A percentile compares a stretch with the other conserved stretches of the same genome.
Evolutionary conservation across 2,329 filamentous ascomycete genomes (phyloP).

Genomic region (Nannizziopsis arthrosporioides): DNA sequence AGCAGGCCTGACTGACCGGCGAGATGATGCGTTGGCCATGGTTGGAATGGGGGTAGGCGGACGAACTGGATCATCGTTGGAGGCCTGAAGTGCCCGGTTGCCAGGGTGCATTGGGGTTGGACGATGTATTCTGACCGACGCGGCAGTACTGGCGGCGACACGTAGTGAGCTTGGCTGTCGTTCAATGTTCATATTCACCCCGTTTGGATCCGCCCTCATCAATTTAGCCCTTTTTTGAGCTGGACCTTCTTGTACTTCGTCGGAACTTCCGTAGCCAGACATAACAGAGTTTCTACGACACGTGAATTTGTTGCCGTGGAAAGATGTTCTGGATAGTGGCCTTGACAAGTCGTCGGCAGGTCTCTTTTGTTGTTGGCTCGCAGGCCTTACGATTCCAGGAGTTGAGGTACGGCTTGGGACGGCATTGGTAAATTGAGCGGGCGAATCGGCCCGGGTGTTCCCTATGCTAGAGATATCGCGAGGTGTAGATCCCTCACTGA

Average conservation of each 20-base stretch:
- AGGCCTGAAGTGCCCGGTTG: slow-evolving; percentile 19
- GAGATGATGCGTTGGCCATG: slow-evolving; percentile 18
- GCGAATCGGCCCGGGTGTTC: slow-evolving; percentile 28
- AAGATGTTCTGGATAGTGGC: slow-evolving; percentile 50
- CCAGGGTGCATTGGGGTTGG: slow-evolving; percentile 47
- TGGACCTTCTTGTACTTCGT: slow-evolving; percentile 50
- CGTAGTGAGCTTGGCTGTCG: slow-evolving; percentile 66
- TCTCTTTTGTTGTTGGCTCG: slow-evolving; percentile 19
- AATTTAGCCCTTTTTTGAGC: slow-evolving; percentile 70
- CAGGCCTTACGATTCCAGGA: slow-evolving; percentile 22
- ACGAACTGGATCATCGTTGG: slow-evolving; percentile 35
- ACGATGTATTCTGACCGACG: slow-evolving; percentile 72
- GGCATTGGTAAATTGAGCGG: slow-evolving; percentile 27
- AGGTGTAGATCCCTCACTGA: slow-evolving; percentile 35
- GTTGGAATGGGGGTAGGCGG: slow-evolving; percentile 37
- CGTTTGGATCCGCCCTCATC: slow-evolving; percentile 59
- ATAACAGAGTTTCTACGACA: slow-evolving; percentile 30
- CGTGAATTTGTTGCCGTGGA: slow-evolving; percentile 25
- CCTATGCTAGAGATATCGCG: slow-evolving; percentile 28
- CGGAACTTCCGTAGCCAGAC: slow-evolving; percentile 59
- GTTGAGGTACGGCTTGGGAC: slow-evolving; percentile 30
- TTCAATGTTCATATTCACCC: slow-evolving; percentile 54
- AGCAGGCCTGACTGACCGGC: slow-evolving; percentile 24
- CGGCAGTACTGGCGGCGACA: slow-evolving; percentile 81
- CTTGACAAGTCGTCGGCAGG: slow-evolving; percentile 40